A percentile compares a stretch with the other conserved stretches of the same genome.
Evolutionary conservation across 2,329 filamentous ascomycete species (phyloP).

Genomic region (Aspergillus arachidicola): DNA sequence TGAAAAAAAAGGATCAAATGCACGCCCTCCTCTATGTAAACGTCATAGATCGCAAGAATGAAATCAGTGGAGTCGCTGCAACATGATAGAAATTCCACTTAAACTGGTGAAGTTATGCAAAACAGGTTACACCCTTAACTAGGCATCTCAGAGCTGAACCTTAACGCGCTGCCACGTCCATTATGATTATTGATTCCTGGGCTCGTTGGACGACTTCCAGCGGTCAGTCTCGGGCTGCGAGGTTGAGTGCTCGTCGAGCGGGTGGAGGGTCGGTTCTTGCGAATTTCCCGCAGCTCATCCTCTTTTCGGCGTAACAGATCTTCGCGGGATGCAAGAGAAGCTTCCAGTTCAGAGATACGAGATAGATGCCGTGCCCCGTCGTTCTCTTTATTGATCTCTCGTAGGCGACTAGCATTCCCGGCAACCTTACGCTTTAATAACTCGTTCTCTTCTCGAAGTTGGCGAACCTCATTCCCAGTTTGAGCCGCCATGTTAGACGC

Average conservation of each 20-base stretch:
- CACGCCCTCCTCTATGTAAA: constrained; percentile 2
- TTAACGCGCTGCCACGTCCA: constrained; percentile 40
- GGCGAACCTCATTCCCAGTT: constrained; percentile 40
- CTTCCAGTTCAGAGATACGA: constrained; percentile 43
- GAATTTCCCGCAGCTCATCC: constrained; percentile 48
- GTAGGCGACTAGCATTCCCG: constrained; percentile 40
- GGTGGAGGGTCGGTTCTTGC: constrained; percentile 47
- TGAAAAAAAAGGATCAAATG: not conserved
- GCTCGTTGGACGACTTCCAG: constrained; percentile 43
- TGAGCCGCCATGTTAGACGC: constrained; percentile 49
- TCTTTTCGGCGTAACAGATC: constrained; percentile 45
- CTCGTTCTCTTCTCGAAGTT: constrained; percentile 42
- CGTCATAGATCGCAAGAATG: constrained; percentile 8
- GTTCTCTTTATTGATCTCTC: constrained; percentile 40
- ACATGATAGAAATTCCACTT: not conserved
- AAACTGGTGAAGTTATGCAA: not conserved
- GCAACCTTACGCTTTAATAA: constrained; percentile 39
- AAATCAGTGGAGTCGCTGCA: not conserved
- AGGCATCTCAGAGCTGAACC: constrained; percentile 43
- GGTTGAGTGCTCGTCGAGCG: constrained; percentile 47
- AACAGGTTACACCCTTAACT: constrained; percentile 19
- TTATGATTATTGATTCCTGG: constrained; percentile 41
- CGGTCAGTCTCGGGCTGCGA: constrained; percentile 43
- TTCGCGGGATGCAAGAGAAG: constrained; percentile 39
- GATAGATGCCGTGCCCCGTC: constrained; percentile 38